Base-by-base conservation (phyloP, 2,329 filamentous ascomycete species). In the Penicillium sp. region DNA sequence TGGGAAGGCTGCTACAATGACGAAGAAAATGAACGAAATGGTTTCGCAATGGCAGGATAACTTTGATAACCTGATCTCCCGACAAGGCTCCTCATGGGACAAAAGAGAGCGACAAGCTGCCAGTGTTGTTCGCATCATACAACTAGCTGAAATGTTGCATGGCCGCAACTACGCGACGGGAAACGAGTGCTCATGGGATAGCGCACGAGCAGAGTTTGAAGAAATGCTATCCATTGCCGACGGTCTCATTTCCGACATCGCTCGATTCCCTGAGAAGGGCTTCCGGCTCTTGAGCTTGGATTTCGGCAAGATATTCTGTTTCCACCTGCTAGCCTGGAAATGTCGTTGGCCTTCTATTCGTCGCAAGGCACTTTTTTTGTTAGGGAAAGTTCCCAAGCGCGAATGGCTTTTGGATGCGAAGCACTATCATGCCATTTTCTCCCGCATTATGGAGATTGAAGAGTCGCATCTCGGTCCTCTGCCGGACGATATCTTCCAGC, bases 341-440 rank as follows among this genome's bases (percentile, higher is more conserved):
- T 68, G 66, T 33, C 64, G 66, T 24, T 64, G 65, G 58, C 64
- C 66, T 13, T 43, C 52, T 54, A 50, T 68, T 31, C 66, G 65
- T 24, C 64, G 64, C 24, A 51, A 37, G 13, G 64, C 52, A 5
- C 50, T 67, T 10, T 60, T 60, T 22, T 35, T 68, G 13, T 55
- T 66, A 10, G 43, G 16, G 5, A 58, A 54, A 4, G 56, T 63
- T 6, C 60, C 64, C 3, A 56, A 41, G 35, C 65, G 60, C 35
- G 60, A 67, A 40, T 61, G 59, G 58, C 24, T 62, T 19, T 55
- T 65, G 2, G 50, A 60, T 31, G 33, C 57, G 22, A 49, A 59
- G 11, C 60, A 64, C n/a, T 68, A 66, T 14, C 49, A 63, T 40
- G 31, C 46, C 19, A 57, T 67, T 6, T 65, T 64, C 43, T 59